phyloP scores from a whole-genome alignment of 257 asterid species.

The Capsicum pubescens region DNA sequence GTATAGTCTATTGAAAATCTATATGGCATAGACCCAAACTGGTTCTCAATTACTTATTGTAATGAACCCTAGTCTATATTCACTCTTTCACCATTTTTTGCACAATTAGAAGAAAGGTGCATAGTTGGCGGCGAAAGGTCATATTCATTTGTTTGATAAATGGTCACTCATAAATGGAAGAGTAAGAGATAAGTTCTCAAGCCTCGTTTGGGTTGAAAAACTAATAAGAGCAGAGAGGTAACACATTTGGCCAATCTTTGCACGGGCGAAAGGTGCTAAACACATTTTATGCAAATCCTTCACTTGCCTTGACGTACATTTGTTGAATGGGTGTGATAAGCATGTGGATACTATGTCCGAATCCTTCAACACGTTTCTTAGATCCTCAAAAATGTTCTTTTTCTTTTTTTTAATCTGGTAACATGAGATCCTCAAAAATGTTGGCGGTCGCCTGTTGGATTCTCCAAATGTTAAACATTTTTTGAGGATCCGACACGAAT shows the following conservation, averaged over 20 bases:
- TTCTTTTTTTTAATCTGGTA: too few species aligned
- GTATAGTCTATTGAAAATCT: neutral
- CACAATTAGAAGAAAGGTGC: constrained; percentile 10
- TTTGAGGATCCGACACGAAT: neutral
- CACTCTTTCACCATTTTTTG: neutral
- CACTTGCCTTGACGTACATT: neutral
- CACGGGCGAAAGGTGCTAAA: neutral
- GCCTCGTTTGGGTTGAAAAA: constrained; percentile 17
- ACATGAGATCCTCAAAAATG: neutral
- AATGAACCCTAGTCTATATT: neutral
- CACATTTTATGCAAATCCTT: neutral
- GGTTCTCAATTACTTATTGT: neutral
- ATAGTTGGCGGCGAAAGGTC: neutral
- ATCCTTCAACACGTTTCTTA: neutral
- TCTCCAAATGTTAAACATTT: constrained; percentile 14
- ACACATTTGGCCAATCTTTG: neutral
- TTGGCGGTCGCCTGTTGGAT: neutral
- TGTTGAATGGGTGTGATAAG: neutral
- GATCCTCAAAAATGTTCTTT: neutral
- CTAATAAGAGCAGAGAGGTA: neutral
- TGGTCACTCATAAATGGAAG: neutral
- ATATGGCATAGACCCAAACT: neutral
- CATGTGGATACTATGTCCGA: neutral
- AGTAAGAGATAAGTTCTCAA: neutral
- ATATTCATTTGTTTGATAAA: neutral